Conservation (phyloP, 2,329 filamentous ascomycete genomes). For the Epichloe sibirici region DNA sequence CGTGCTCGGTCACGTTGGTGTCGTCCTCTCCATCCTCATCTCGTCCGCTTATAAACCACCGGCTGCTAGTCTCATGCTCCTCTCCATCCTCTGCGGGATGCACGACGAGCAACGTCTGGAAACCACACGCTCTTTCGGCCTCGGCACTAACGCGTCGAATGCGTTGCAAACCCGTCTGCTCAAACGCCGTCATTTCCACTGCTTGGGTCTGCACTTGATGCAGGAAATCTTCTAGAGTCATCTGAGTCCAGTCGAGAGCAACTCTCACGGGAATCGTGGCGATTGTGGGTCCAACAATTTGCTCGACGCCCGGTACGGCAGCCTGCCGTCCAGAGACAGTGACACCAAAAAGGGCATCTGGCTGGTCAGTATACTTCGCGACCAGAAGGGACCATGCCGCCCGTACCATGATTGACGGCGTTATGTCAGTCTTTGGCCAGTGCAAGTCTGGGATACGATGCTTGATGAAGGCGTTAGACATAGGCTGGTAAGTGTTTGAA, state of each 20-base stretch:
- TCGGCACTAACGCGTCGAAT: conserved; percentile 7
- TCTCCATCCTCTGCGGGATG: conserved; percentile 7
- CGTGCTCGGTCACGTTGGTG: conserved; percentile 4
- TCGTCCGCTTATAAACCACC: neutral
- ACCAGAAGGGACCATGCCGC: conserved; percentile 20
- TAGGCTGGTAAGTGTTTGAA: conserved; percentile 1
- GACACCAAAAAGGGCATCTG: conserved; percentile 19
- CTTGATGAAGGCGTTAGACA: conserved; percentile 1
- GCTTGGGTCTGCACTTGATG: conserved; percentile 14
- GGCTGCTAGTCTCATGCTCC: neutral
- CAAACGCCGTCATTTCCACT: conserved; percentile 6
- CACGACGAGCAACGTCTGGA: conserved; percentile 9
- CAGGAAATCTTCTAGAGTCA: conserved; percentile 27
- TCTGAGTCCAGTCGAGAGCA: conserved; percentile 15
- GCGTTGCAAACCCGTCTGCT: conserved; percentile 9
- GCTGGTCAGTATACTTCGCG: conserved; percentile 19
- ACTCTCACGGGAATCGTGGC: conserved; percentile 16
- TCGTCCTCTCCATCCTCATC: conserved; percentile 1
- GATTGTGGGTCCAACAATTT: conserved; percentile 16
- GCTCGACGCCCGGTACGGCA: conserved; percentile 12
- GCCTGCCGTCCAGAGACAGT: conserved; percentile 14
- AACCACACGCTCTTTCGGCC: conserved; percentile 4
- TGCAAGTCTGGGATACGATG: conserved; percentile 1
- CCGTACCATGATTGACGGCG: conserved; percentile 10
- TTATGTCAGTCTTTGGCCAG: conserved; percentile 4